Evolutionary conservation across 805 yeast genomes (phyloP).

Genomic region (Geotrichum ghanense): DNA sequence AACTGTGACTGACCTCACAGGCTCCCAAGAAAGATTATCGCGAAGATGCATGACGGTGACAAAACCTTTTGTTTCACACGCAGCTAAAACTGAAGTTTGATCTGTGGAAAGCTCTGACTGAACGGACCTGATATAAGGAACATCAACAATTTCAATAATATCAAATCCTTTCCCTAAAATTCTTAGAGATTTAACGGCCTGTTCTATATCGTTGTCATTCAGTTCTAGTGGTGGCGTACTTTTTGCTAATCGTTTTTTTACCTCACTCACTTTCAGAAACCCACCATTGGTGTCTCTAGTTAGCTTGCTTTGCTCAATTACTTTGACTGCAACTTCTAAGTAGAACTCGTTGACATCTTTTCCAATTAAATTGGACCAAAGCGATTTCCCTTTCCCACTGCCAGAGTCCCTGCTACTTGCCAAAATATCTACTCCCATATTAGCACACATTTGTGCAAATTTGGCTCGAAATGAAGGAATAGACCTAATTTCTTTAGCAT

Average conservation of each 20-base stretch:
- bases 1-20: conserved; percentile 45
- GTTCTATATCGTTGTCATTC: conserved; percentile 41
- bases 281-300: conserved; percentile 78
- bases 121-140: conserved; percentile 48
- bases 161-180: conserved; percentile 64
- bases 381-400: conserved; percentile 18
- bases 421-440: conserved; percentile 79
- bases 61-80: conserved; percentile 69
- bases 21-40: conserved; percentile 72
- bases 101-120: conserved; percentile 57
- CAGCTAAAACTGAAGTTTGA: conserved; percentile 58
- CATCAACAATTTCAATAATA: conserved; percentile 42
- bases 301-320: conserved; percentile 64
- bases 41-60: conserved; percentile 50
- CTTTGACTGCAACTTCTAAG: conserved; percentile 57
- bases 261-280: conserved; percentile 48
- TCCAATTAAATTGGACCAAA: conserved; percentile 27
- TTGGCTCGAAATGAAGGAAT: conserved; percentile 57
- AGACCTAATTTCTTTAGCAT: conserved; percentile 52
- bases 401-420: conserved; percentile 22
- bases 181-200: conserved; percentile 41
- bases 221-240: conserved; percentile 24
- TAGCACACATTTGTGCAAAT: conserved; percentile 64
- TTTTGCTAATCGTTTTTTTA: conserved; percentile 28
- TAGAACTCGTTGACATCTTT: conserved; percentile 40